Percentiles rank a stretch among this genome's conserved stretches.
Evolutionary conservation across 257 asterid genomes (phyloP).

Genomic region (Solanum chmielewskii): DNA sequence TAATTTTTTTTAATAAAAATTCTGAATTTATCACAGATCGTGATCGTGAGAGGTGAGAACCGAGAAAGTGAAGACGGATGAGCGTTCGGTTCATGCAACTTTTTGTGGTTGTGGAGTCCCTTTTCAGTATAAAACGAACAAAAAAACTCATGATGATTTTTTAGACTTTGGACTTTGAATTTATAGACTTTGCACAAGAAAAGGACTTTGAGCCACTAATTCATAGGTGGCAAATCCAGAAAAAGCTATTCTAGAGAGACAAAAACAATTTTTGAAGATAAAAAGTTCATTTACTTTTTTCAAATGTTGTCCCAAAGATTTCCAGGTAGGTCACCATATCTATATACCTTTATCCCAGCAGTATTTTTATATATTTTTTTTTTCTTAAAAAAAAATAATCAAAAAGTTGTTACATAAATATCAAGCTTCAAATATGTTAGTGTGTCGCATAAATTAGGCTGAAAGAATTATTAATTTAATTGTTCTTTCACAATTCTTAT

Average conservation of each 20-base stretch:
- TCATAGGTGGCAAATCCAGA: slow-evolving; percentile 30
- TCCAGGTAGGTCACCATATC: slow-evolving; percentile 10
- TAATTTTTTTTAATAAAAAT: background rate
- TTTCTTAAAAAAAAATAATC: too few relatives aligned
- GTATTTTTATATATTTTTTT: background rate
- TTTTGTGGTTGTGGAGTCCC: slow-evolving; percentile 6
- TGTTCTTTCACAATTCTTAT: background rate
- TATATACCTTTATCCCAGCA: background rate
- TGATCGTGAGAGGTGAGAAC: background rate
- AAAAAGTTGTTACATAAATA: background rate
- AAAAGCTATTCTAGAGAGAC: slow-evolving; percentile 1
- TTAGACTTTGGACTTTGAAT: slow-evolving; percentile 15
- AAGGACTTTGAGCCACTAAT: slow-evolving; percentile 5
- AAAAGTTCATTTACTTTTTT: slow-evolving; percentile 24
- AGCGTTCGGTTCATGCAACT: slow-evolving; percentile 2
- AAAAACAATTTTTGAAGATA: background rate
- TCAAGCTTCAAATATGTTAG: background rate
- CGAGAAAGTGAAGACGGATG: background rate
- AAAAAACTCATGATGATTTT: slow-evolving; percentile 11
- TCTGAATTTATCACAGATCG: background rate
- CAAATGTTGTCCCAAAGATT: slow-evolving; percentile 18
- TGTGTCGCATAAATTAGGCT: background rate
- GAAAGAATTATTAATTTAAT: background rate
- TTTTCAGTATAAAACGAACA: slow-evolving; percentile 9
- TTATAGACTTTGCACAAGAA: slow-evolving; percentile 9